Conservation (phyloP, 2,329 filamentous ascomycete genomes). For the Diplodia intermedia region DNA sequence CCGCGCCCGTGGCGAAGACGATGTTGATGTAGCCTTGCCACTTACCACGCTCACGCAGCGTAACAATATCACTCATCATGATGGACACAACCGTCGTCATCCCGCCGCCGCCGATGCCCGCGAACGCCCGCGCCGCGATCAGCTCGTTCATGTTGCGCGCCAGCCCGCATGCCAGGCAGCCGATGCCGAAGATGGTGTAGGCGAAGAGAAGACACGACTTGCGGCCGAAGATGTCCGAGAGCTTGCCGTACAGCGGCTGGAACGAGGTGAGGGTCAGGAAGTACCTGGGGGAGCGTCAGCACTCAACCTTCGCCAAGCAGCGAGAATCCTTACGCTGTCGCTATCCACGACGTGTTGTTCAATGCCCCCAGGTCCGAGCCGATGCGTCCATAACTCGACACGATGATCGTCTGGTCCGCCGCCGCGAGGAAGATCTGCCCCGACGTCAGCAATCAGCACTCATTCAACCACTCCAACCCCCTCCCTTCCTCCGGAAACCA, state of each 20-base stretch:
- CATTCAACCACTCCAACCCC: not conserved
- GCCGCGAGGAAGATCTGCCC: slow-evolving; percentile 72
- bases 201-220: slow-evolving; percentile 70
- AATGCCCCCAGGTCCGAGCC: slow-evolving; percentile 77
- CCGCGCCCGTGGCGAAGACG: slow-evolving; percentile 72
- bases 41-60: slow-evolving; percentile 71
- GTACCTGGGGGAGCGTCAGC: slow-evolving; percentile 55
- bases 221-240: slow-evolving; percentile 74
- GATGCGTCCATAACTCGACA: slow-evolving; percentile 79
- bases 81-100: slow-evolving; percentile 75
- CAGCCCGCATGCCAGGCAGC: slow-evolving; percentile 68
- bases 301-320: not conserved
- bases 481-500: not conserved
- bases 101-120: slow-evolving; percentile 72
- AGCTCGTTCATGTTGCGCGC: slow-evolving; percentile 69
- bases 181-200: slow-evolving; percentile 69
- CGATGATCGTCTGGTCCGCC: slow-evolving; percentile 77
- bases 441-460: slow-evolving; percentile 28
- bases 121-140: slow-evolving; percentile 68
- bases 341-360: slow-evolving; percentile 78
- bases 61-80: slow-evolving; percentile 73
- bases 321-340: slow-evolving; percentile 56
- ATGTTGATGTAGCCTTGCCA: slow-evolving; percentile 80
- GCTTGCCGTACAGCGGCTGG: slow-evolving; percentile 75
- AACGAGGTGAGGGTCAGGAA: slow-evolving; percentile 77